phyloP scores from a whole-genome alignment of 179 eudicot genomes.

The Kewa caespitosa region DNA sequence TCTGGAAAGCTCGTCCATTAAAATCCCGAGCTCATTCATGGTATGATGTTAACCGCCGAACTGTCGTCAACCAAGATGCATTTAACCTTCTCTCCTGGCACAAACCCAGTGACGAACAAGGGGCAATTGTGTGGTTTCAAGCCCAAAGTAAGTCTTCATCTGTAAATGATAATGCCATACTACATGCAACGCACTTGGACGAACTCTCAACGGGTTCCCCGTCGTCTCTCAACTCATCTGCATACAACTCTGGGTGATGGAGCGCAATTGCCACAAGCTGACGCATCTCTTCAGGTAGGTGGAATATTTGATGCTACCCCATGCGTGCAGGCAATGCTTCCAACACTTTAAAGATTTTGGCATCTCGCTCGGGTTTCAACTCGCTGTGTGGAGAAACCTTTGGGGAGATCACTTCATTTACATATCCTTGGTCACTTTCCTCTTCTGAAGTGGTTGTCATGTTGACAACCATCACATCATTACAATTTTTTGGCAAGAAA shows the following conservation, averaged over 20 bases:
- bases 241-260: not conserved
- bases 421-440: not conserved
- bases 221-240: not conserved
- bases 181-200: not conserved
- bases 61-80: constrained; percentile 1
- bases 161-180: not conserved
- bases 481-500: not conserved
- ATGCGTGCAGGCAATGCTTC: not conserved
- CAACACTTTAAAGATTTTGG: not conserved
- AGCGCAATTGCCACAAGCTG: not conserved
- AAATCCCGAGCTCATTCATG: not conserved
- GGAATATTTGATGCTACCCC: not conserved
- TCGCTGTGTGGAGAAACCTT: not conserved
- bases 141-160: constrained; percentile 10
- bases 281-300: not conserved
- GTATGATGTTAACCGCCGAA: not conserved
- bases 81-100: not conserved
- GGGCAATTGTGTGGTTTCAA: constrained; percentile 6
- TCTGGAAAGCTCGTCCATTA: not conserved
- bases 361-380: not conserved
- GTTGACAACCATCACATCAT: not conserved
- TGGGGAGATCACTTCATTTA: not conserved
- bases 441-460: not conserved
- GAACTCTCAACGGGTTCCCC: not conserved
- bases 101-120: constrained; percentile 9